phyloP scores from a whole-genome alignment of 129 eudicot species.

The Daucus carota region DNA sequence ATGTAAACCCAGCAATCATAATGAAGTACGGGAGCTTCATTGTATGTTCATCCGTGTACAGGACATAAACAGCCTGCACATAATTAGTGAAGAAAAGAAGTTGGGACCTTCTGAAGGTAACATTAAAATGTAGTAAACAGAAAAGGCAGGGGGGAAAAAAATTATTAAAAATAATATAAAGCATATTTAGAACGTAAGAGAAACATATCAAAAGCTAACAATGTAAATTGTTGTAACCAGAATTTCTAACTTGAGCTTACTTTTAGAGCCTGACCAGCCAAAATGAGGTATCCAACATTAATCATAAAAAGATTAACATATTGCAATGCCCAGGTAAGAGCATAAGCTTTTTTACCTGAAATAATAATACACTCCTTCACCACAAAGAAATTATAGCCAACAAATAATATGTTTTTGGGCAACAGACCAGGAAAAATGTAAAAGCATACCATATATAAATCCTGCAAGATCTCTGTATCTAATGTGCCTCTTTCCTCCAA shows the following conservation, averaged over 20 bases:
- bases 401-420: background rate
- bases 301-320: constrained; percentile 92
- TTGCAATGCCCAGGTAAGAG: constrained; percentile 75
- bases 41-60: constrained; percentile 41
- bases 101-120: background rate
- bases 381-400: background rate
- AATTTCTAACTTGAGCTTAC: constrained; percentile 19
- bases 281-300: constrained; percentile 71
- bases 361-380: constrained; percentile 17
- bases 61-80: constrained; percentile 67
- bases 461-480: constrained; percentile 97
- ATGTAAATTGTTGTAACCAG: background rate
- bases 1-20: constrained; percentile 59
- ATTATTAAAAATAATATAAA: background rate
- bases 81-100: background rate
- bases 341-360: constrained; percentile 73
- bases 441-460: constrained; percentile 61
- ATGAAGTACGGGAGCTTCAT: constrained; percentile 83
- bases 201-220: background rate
- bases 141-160: background rate
- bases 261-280: constrained; percentile 91
- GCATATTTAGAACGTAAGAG: background rate
- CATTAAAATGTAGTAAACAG: background rate
- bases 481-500: constrained; percentile 90
- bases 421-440: background rate